Evolutionary conservation across 2,329 filamentous ascomycete species (phyloP).

Genomic region (Xylaria hypoxylon): DNA sequence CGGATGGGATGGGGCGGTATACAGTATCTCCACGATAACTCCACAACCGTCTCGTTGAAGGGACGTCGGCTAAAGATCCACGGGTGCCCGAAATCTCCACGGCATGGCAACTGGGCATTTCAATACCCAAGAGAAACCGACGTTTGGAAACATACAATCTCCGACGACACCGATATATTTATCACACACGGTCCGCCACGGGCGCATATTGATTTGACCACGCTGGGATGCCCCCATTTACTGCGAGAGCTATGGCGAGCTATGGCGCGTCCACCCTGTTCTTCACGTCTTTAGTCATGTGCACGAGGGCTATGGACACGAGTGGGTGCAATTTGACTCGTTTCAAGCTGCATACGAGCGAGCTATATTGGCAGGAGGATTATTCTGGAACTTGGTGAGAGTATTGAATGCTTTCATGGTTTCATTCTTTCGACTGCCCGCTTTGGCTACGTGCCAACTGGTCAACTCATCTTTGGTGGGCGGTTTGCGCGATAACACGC

Average conservation of each 20-base stretch:
- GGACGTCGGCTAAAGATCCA: conserved; percentile 51
- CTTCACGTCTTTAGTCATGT: conserved; percentile 56
- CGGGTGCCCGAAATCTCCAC: conserved; percentile 52
- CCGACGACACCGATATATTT: conserved; percentile 52
- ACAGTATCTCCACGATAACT: conserved; percentile 51
- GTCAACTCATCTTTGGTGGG: conserved; percentile 40
- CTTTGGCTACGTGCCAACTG: conserved; percentile 29
- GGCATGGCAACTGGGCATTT: conserved; percentile 56
- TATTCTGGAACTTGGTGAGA: conserved; percentile 35
- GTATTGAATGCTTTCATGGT: no score
- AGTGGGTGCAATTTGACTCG: conserved; percentile 48
- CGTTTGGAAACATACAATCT: conserved; percentile 39
- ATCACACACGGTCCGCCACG: conserved; percentile 55
- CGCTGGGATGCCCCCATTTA: conserved; percentile 50
- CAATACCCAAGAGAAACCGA: conserved; percentile 53
- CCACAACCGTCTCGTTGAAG: conserved; percentile 44
- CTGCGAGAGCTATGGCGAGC: conserved; percentile 50
- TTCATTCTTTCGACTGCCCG: conserved; percentile 2
- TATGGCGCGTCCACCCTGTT: conserved; percentile 50
- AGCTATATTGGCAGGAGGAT: conserved; percentile 34
- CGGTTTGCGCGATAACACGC: conserved; percentile 39
- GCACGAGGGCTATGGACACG: conserved; percentile 52
- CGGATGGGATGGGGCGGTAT: conserved; percentile 51
- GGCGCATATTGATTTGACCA: conserved; percentile 53
- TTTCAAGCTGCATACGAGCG: conserved; percentile 47